Percentiles rank a stretch among this genome's conserved stretches.
Conservation (phyloP, 768 basidiomycete genomes). For the Amanita rimosa region DNA sequence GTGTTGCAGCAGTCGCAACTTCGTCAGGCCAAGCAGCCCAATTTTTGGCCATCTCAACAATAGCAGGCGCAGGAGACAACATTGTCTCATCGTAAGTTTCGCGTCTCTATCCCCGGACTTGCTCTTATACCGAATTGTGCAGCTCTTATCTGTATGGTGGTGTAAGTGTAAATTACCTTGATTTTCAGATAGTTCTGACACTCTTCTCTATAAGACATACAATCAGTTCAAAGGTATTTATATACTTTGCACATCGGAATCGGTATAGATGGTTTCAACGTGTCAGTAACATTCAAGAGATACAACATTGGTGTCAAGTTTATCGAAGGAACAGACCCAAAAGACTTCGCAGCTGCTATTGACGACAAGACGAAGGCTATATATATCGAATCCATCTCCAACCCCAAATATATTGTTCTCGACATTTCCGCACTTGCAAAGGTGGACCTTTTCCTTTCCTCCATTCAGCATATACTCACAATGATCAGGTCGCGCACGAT, state of each 20-base stretch:
- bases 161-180: constrained; percentile 23
- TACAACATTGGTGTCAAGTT: constrained; percentile 59
- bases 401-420: constrained; percentile 62
- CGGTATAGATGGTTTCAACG: not conserved
- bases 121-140: not conserved
- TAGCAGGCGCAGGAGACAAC: constrained; percentile 63
- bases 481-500: constrained; percentile 51
- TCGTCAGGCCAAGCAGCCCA: constrained; percentile 72
- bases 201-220: constrained; percentile 41
- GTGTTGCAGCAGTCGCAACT: constrained; percentile 62
- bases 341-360: constrained; percentile 53
- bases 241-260: not conserved
- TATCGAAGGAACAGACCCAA: constrained; percentile 42
- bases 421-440: constrained; percentile 61
- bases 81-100: constrained; percentile 55
- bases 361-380: constrained; percentile 72
- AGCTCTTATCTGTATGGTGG: constrained; percentile 63
- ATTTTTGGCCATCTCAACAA: constrained; percentile 53
- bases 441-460: constrained; percentile 19
- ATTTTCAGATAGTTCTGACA: not conserved
- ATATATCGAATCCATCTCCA: constrained; percentile 70
- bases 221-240: constrained; percentile 54
- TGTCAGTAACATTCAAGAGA: constrained; percentile 51
- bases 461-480: not conserved
- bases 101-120: too few relatives aligned